phyloP scores from a whole-genome alignment of 306 rosid genomes.

The Acacia crassicarpa region DNA sequence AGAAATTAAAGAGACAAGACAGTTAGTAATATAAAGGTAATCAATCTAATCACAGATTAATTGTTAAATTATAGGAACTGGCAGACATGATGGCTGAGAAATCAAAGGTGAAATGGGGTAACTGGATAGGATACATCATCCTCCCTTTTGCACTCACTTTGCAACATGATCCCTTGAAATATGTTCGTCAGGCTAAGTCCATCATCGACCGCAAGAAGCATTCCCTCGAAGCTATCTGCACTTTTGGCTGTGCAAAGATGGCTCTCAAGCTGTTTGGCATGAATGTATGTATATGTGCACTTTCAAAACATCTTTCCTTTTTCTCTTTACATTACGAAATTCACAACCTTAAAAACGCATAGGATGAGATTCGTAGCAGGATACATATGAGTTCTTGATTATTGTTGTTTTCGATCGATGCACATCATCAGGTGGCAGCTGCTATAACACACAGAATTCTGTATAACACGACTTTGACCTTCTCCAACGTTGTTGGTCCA shows the following conservation, averaged over 20 bases:
- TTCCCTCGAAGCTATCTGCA: constrained; percentile 53
- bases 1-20: not conserved
- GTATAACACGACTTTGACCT: constrained; percentile 48
- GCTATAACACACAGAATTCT: constrained; percentile 42
- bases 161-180: constrained; percentile 52
- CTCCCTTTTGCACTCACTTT: constrained; percentile 47
- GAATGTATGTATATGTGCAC: constrained; percentile 31
- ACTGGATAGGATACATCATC: constrained; percentile 48
- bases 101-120: constrained; percentile 67
- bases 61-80: constrained; percentile 38
- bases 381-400: too few relatives aligned
- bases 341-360: too few relatives aligned
- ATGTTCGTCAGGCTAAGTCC: constrained; percentile 59
- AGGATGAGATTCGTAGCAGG: too few relatives aligned
- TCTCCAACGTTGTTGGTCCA: constrained; percentile 65
- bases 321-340: too few relatives aligned
- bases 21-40: not conserved
- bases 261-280: constrained; percentile 42
- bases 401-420: too few relatives aligned
- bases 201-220: constrained; percentile 56
- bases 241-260: constrained; percentile 25
- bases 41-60: not conserved
- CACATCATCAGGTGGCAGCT: constrained; percentile 39
- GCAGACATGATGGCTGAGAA: constrained; percentile 69
- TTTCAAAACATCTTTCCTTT: too few relatives aligned